These are phyloP conservation scores for Circinella umbellata DNA, from an alignment of 371 early-diverging fungal species.

Conservation along the genomic window DNA sequence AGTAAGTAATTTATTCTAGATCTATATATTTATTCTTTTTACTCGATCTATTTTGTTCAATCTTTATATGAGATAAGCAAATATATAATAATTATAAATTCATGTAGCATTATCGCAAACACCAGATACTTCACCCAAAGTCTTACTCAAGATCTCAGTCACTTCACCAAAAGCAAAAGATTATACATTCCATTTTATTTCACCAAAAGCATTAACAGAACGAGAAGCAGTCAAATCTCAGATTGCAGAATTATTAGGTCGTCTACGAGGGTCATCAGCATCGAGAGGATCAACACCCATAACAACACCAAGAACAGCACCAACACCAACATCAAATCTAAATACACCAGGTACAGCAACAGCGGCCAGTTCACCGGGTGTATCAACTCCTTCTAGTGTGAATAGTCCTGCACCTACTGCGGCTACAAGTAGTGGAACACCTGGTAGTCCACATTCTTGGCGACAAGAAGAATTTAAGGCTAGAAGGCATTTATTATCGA, in stretches of 20 bases:
- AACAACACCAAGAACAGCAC: conserved; percentile 10
- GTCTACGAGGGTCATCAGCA: conserved; percentile 33
- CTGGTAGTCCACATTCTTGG: conserved; percentile 26
- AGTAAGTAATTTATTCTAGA: conserved; percentile 22
- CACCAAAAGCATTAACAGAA: conserved; percentile 55
- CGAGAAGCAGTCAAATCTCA: conserved; percentile 62
- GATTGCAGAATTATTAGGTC: conserved; percentile 52
- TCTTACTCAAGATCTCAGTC: conserved; percentile 42
- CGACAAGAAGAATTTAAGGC: conserved; percentile 62
- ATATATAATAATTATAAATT: neutral
- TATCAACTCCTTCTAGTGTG: conserved; percentile 30
- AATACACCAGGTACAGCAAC: conserved; percentile 20
- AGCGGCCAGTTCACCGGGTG: conserved; percentile 22
- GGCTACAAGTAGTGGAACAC: neutral
- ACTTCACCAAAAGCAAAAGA: conserved; percentile 39
- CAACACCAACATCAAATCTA: conserved; percentile 6
- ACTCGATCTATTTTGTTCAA: neutral
- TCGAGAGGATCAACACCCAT: conserved; percentile 10
- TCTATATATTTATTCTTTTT: neutral
- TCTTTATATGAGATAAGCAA: neutral
- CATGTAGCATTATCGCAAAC: conserved; percentile 30
- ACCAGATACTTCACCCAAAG: conserved; percentile 45
- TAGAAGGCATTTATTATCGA: conserved; percentile 65
- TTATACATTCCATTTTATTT: conserved; percentile 59
- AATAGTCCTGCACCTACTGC: conserved; percentile 18